Percentiles rank a stretch among this genome's conserved stretches.
Conservation (phyloP, 176 grass and related monocot genomes). For the Miscanthus lutarioriparius region DNA sequence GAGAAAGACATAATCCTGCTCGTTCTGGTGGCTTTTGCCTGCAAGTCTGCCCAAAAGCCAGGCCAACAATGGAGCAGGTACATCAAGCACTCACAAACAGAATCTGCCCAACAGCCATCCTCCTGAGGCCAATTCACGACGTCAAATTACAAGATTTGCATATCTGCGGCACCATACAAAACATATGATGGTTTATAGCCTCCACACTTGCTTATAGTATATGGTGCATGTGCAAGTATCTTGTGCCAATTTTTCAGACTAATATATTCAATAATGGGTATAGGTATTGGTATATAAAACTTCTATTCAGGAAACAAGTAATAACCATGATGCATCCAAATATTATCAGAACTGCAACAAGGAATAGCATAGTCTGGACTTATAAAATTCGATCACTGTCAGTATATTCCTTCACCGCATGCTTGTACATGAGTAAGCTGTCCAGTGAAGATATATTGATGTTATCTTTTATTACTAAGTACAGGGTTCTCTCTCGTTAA, state of each 20-base stretch:
- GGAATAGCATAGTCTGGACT: background rate
- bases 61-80: constrained; percentile 41
- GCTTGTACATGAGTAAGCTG: background rate
- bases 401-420: background rate
- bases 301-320: background rate
- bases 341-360: background rate
- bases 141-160: constrained; percentile 27
- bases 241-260: background rate
- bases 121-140: background rate
- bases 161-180: background rate
- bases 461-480: background rate
- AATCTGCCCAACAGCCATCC: background rate
- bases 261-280: background rate
- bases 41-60: constrained; percentile 16
- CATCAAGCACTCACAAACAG: background rate
- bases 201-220: background rate
- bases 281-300: background rate
- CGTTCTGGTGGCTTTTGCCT: constrained; percentile 16
- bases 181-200: background rate
- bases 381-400: background rate
- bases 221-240: background rate
- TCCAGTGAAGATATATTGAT: background rate
- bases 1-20: constrained; percentile 14
- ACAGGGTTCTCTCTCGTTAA: background rate
- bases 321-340: background rate